These are phyloP conservation scores for Pyrenochaeta sp. DNA, from an alignment of 2,329 filamentous ascomycete genomes.

Conservation along the genomic window DNA sequence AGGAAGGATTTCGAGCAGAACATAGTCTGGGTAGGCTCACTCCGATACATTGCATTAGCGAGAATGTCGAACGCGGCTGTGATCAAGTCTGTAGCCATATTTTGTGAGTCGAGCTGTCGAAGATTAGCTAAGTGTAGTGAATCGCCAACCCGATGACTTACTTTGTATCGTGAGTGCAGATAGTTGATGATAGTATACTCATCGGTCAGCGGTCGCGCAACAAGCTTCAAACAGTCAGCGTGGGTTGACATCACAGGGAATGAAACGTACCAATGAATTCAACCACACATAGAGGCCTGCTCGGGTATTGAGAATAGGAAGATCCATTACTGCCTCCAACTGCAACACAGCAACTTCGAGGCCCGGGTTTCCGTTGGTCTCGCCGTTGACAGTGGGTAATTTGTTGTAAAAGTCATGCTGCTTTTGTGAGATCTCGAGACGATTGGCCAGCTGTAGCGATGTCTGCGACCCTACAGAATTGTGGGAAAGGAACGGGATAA, in stretches of 20 bases:
- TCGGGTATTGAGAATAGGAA: slow-evolving; percentile 76
- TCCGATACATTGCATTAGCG: slow-evolving; percentile 82
- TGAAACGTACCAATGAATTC: slow-evolving; percentile 72
- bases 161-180: slow-evolving; percentile 83
- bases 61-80: slow-evolving; percentile 89
- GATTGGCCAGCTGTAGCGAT: slow-evolving; percentile 56
- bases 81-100: slow-evolving; percentile 81
- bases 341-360: slow-evolving; percentile 57
- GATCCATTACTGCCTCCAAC: slow-evolving; percentile 66
- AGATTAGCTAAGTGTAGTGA: slow-evolving; percentile 34
- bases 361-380: slow-evolving; percentile 45
- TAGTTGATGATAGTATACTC: slow-evolving; percentile 80
- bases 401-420: slow-evolving; percentile 53
- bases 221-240: slow-evolving; percentile 66
- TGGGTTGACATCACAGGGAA: background rate
- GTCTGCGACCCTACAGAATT: slow-evolving; percentile 60
- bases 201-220: slow-evolving; percentile 82
- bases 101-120: slow-evolving; percentile 74
- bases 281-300: slow-evolving; percentile 86
- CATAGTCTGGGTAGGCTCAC: slow-evolving; percentile 65
- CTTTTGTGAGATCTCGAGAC: slow-evolving; percentile 50
- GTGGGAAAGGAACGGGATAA: slow-evolving; percentile 59
- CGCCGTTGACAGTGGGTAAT: slow-evolving; percentile 54
- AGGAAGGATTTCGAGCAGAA: slow-evolving; percentile 86
- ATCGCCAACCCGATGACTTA: slow-evolving; percentile 45